Base-by-base conservation (phyloP, 2,329 filamentous ascomycete species). In the Scopulariopsis brevicaulis region DNA sequence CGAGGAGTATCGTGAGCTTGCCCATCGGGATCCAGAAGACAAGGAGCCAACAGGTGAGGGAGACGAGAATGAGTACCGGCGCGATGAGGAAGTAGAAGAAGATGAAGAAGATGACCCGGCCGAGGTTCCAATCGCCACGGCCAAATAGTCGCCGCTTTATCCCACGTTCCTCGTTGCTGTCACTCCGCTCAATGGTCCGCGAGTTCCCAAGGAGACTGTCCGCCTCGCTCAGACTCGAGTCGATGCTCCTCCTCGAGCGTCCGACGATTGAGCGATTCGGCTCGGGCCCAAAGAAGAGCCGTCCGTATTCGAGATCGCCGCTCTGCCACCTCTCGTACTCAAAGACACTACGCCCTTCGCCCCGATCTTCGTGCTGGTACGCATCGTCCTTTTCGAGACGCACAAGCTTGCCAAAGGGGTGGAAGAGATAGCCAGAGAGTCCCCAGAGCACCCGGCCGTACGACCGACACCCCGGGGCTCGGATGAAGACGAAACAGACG, bases 311-410 rank as follows among this genome's bases (percentile, higher is more conserved):
- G 37, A 99, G 81, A 67, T 99, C 94, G 55, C 94, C 94, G 68
- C 85, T 96, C 74, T 99, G 94, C 94, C 94, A 99, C 73, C 96
- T 91, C 71, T 99, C 94, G 69, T 99, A 99, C 74, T 99, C 94
- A 66, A 90, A 95, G 67, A 99, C 96, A 74, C 92, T 97, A 67
- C 94, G 85, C 22, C 94, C 94, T 72, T 99, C 94, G 48, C 93
- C 92, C 67, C 94, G 85, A 66, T 99, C 94, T 73, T 99, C 94
- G 60, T 96, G 89, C 54, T 90, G 78, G 68, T 99, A 99, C 51
- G 89, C 87, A 67, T 97, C 94, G 64, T 99, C 94, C 69, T 93
- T 89, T 68, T 96, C 87, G 43, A 99, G 80, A 53, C 91, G 88
- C 61, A 99, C 90, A 70, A 95, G 96, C 67, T 96, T 95, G 63